These are phyloP conservation scores for Aspergillus japonicus DNA, from an alignment of 2,329 filamentous ascomycete genomes.

Conservation along the genomic window DNA sequence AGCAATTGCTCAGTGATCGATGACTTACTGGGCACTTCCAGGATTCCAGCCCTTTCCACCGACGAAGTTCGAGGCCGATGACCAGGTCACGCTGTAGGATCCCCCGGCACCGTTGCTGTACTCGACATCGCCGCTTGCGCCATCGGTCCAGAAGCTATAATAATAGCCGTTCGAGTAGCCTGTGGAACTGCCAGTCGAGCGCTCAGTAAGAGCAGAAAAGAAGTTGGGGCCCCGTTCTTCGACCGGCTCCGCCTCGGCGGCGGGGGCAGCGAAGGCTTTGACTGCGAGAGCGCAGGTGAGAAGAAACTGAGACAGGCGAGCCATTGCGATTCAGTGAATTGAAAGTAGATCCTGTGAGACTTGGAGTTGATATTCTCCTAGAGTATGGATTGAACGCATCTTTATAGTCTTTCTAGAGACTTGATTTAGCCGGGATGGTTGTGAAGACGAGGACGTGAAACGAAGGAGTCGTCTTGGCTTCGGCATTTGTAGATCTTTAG, in stretches of 20 bases:
- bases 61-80: constrained; percentile 53
- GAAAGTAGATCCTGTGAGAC: no score
- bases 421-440: not conserved
- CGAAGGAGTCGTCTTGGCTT: not conserved
- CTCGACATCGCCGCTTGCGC: constrained; percentile 39
- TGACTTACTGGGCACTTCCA: constrained; percentile 49
- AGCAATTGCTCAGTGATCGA: no score
- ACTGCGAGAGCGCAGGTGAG: constrained; percentile 22
- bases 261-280: constrained; percentile 25
- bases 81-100: constrained; percentile 49
- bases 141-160: constrained; percentile 53
- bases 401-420: not conserved
- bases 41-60: constrained; percentile 60
- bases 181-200: constrained; percentile 28
- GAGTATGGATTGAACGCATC: no score
- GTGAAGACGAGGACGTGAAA: not conserved
- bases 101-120: constrained; percentile 49
- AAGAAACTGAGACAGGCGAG: constrained; percentile 27
- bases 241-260: constrained; percentile 16
- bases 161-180: constrained; percentile 47
- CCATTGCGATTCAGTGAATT: constrained; percentile 18
- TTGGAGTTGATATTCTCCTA: no score
- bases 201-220: constrained; percentile 9
- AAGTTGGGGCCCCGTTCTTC: constrained; percentile 14
- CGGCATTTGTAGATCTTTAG: not conserved